Base-by-base conservation (phyloP, 1,139 yeast species). In the Geotrichum restrictum region DNA sequence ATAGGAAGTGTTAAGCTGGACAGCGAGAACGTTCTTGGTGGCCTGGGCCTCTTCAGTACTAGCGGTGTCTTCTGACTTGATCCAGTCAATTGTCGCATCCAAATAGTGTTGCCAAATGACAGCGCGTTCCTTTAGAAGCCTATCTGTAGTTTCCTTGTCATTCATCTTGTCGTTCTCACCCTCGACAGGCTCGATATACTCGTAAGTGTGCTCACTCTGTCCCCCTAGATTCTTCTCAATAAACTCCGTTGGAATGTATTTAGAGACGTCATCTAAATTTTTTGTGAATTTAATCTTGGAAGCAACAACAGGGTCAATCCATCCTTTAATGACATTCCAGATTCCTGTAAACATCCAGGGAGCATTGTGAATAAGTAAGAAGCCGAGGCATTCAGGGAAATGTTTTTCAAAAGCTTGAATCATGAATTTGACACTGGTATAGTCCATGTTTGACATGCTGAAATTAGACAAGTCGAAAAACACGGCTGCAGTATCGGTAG, bases 271-370 rank as follows among this genome's bases (percentile, higher is more conserved):
- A 49, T 78, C 74, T 13, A 70, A 61, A 51, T 72, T 72, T 62
- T 82, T 81, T 27, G 95, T 86, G 69, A 88, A 88, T 24, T 78
- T 75, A 60, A 88, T 83, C 69, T 87, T 88, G 29, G 87, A 75
- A 0, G 94, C 95, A 44, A 88, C 94, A 8, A 83, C 91, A 1
- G 96, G 96, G 64, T 88, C 95, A 54, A 88, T 73, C 95, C 95
- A 88, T 59, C 81, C 82, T 67, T 84, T 87, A 62, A 88, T 82
- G 60, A 88, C 77, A 57, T 81, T 82, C 96, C 96, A 88, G 58
- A 88, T 84, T 32, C 94, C 87, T 57, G 83, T 79, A 73, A 88
- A 88, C 45, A 88, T 77, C 94, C 95, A 86, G 5, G 96, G 96
- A 0, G 96, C 95, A 60, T 85, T 85, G 70, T 88, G 95, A 57